Evolutionary conservation across 2,329 filamentous ascomycete genomes (phyloP).

Genomic region (Zymoseptoria brevis): DNA sequence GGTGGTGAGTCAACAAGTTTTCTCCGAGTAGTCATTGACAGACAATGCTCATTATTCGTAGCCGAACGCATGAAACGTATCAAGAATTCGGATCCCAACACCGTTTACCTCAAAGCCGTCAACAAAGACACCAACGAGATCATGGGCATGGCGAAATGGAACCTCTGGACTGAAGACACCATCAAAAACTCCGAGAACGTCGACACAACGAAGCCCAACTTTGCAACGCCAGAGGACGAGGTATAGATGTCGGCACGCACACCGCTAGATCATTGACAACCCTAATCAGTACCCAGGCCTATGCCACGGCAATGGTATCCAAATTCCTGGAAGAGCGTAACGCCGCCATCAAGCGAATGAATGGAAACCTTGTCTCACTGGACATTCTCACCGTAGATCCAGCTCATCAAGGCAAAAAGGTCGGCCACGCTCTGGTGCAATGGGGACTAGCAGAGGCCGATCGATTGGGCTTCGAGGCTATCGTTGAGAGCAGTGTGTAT

Average conservation of each 20-base stretch:
- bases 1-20: constrained; percentile 5
- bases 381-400: constrained; percentile 26
- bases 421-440: constrained; percentile 22
- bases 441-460: constrained; percentile 27
- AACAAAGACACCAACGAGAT: constrained; percentile 20
- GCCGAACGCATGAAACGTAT: constrained; percentile 1
- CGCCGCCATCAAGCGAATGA: constrained; percentile 14
- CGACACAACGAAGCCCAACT: constrained; percentile 10
- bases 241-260: neutral
- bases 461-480: constrained; percentile 20
- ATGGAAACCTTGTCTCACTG: constrained; percentile 23
- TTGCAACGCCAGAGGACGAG: neutral
- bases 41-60: neutral
- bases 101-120: constrained; percentile 26
- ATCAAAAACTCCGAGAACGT: constrained; percentile 17
- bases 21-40: neutral
- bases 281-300: constrained; percentile 1
- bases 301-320: constrained; percentile 14
- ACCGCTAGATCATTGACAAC: neutral
- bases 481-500: constrained; percentile 25
- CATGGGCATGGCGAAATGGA: constrained; percentile 29
- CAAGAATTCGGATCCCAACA: constrained; percentile 17
- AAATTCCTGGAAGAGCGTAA: constrained; percentile 19
- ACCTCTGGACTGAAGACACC: constrained; percentile 11
- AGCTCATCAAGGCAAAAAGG: constrained; percentile 20